These are phyloP conservation scores for Cryptococcus maquisensis DNA, from an alignment of 1,284 basidiomycete species.

Conservation along the genomic window DNA sequence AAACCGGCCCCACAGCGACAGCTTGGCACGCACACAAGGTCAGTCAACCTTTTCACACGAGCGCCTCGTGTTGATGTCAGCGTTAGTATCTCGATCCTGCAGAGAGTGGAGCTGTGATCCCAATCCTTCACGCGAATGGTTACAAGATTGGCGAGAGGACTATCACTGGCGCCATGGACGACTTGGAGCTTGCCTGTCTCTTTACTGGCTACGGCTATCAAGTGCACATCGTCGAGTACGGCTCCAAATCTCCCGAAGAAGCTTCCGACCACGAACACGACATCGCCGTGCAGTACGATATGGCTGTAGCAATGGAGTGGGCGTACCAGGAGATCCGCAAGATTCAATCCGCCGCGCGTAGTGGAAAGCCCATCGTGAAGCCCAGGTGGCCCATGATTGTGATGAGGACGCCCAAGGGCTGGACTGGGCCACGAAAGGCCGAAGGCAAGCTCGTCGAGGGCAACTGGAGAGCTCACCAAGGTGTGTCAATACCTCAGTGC, in stretches of 20 bases:
- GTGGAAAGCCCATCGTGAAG: conserved; percentile 69
- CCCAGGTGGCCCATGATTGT: conserved; percentile 82
- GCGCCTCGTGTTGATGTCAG: not conserved
- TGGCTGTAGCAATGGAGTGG: conserved; percentile 78
- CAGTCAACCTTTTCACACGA: not conserved
- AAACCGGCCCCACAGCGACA: conserved; percentile 75
- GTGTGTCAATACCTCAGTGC: conserved; percentile 19
- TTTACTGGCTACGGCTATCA: conserved; percentile 74
- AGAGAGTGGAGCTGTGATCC: conserved; percentile 82
- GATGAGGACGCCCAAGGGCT: conserved; percentile 76
- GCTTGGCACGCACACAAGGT: conserved; percentile 74
- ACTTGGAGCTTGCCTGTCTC: conserved; percentile 58
- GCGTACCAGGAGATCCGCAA: conserved; percentile 66
- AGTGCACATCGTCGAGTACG: conserved; percentile 72
- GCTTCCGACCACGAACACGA: conserved; percentile 43
- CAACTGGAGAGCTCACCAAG: conserved; percentile 54
- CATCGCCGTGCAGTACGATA: conserved; percentile 50
- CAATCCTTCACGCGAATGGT: conserved; percentile 77
- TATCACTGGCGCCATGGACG: conserved; percentile 83
- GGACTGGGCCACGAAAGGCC: conserved; percentile 62
- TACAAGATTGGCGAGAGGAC: conserved; percentile 74
- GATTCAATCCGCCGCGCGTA: conserved; percentile 73
- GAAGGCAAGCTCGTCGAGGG: conserved; percentile 70
- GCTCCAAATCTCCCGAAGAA: conserved; percentile 57
- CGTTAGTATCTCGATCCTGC: conserved; percentile 77